Evolutionary conservation across 202 grass and related monocot species (phyloP).

Genomic region (Setaria viridis): DNA sequence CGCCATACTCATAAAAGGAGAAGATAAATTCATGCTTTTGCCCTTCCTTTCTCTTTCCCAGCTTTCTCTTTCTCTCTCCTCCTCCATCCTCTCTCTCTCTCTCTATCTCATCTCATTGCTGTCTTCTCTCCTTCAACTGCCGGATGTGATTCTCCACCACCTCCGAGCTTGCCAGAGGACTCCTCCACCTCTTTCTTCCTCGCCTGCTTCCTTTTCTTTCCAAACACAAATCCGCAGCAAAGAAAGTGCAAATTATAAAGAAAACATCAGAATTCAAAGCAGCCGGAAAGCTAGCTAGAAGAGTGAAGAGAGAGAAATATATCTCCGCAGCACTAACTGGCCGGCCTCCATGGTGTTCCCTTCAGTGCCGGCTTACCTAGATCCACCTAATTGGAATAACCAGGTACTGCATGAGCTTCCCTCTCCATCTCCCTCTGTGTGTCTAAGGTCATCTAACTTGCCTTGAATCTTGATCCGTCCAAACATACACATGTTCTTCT

Average conservation of each 20-base stretch:
- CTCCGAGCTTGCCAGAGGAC: slow-evolving; percentile 60
- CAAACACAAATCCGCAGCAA: slow-evolving; percentile 53
- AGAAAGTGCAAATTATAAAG: slow-evolving; percentile 62
- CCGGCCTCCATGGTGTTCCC: slow-evolving; percentile 80
- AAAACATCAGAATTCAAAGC: slow-evolving; percentile 67
- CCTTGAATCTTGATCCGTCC: slow-evolving; percentile 36
- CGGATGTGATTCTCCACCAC: slow-evolving; percentile 93
- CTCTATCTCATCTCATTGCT: slow-evolving; percentile 26
- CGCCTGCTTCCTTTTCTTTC: slow-evolving; percentile 53
- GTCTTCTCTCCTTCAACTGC: slow-evolving; percentile 64
- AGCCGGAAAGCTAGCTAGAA: slow-evolving; percentile 52
- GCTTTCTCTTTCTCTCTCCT: slow-evolving; percentile 39
- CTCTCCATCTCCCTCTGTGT: slow-evolving; percentile 16
- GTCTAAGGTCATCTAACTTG: background rate
- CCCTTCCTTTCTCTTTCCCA: slow-evolving; percentile 58
- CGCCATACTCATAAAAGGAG: slow-evolving; percentile 61
- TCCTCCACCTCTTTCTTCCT: slow-evolving; percentile 57
- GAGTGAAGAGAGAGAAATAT: slow-evolving; percentile 48
- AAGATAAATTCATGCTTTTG: slow-evolving; percentile 75
- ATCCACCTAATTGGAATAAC: slow-evolving; percentile 95
- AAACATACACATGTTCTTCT: slow-evolving; percentile 37
- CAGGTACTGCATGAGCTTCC: slow-evolving; percentile 71
- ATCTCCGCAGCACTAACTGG: slow-evolving; percentile 52
- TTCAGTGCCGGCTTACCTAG: slow-evolving; percentile 87
- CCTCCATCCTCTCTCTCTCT: background rate